phyloP scores from a whole-genome alignment of 2,329 filamentous ascomycete species.

The Aquanectria penicillioides region DNA sequence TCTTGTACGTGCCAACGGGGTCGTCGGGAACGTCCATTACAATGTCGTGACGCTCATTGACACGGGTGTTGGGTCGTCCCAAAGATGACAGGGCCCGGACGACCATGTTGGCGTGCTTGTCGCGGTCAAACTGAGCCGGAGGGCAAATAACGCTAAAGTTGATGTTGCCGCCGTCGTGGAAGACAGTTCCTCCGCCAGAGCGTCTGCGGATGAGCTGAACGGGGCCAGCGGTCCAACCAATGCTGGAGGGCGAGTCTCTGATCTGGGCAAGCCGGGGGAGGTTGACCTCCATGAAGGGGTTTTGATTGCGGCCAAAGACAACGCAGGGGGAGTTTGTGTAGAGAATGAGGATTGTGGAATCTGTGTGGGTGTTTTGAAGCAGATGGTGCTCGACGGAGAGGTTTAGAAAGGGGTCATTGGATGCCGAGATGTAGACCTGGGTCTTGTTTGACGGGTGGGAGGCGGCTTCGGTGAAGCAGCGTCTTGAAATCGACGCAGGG shows the following conservation, averaged over 20 bases:
- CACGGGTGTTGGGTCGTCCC: slow-evolving; percentile 69
- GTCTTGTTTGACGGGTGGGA: slow-evolving; percentile 57
- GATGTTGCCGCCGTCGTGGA: slow-evolving; percentile 91
- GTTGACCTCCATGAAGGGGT: slow-evolving; percentile 94
- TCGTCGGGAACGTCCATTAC: slow-evolving; percentile 67
- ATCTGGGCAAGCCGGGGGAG: slow-evolving; percentile 64
- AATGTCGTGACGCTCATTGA: slow-evolving; percentile 94
- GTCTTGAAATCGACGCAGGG: slow-evolving; percentile 24
- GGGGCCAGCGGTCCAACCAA: slow-evolving; percentile 39
- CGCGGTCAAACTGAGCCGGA: slow-evolving; percentile 77
- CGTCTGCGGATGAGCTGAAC: slow-evolving; percentile 80
- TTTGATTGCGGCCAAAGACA: slow-evolving; percentile 95
- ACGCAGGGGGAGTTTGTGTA: slow-evolving; percentile 90
- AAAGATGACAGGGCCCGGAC: slow-evolving; percentile 78
- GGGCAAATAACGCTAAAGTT: slow-evolving; percentile 96
- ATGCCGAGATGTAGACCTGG: slow-evolving; percentile 78
- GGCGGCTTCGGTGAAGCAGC: slow-evolving; percentile 51
- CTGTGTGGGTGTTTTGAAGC: slow-evolving; percentile 75
- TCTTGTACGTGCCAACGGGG: slow-evolving; percentile 67
- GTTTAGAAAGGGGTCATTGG: slow-evolving; percentile 83
- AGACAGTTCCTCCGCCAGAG: slow-evolving; percentile 91
- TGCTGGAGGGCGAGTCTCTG: slow-evolving; percentile 29
- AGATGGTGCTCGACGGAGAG: slow-evolving; percentile 94
- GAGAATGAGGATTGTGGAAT: slow-evolving; percentile 83
- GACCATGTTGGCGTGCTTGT: slow-evolving; percentile 93